Conservation (phyloP, 106 monocot species). For the Ottelia alismoides region DNA sequence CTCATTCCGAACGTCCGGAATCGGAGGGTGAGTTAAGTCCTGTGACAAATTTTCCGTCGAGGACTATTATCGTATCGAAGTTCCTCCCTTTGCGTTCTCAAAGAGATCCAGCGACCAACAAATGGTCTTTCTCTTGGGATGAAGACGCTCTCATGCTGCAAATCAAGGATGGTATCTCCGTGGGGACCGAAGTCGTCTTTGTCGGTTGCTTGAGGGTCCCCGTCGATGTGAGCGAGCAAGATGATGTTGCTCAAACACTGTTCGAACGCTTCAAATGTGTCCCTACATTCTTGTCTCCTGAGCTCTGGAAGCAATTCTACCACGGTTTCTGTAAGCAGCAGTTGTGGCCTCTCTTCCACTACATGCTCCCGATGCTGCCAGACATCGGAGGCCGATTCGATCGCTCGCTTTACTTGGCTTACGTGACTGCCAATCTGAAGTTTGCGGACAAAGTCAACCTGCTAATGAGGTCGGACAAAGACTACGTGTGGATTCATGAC, state of each 20-base stretch:
- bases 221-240: slow-evolving; percentile 29
- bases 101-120: slow-evolving; percentile 33
- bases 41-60: too few relatives aligned
- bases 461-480: slow-evolving; percentile 41
- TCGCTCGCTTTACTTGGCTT: slow-evolving; percentile 30
- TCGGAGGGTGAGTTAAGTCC: too few relatives aligned
- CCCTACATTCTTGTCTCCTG: slow-evolving; percentile 38
- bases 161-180: slow-evolving; percentile 56
- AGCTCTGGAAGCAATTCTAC: slow-evolving; percentile 25
- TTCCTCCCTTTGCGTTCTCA: slow-evolving; percentile 42
- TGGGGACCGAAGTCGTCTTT: slow-evolving; percentile 59
- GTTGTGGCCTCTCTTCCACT: slow-evolving; percentile 56
- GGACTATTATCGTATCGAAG: slow-evolving; percentile 53
- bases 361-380: slow-evolving; percentile 31
- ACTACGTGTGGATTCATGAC: slow-evolving; percentile 49
- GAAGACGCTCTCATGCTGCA: slow-evolving; percentile 73
- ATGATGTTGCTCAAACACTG: slow-evolving; percentile 31
- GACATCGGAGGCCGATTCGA: slow-evolving; percentile 27
- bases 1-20: too few relatives aligned
- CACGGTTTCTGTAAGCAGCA: too few relatives aligned
- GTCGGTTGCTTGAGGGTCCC: slow-evolving; percentile 27
- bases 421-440: slow-evolving; percentile 30
- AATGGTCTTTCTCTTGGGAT: slow-evolving; percentile 62
- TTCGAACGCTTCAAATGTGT: too few relatives aligned
- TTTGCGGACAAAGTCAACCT: slow-evolving; percentile 35